These are phyloP conservation scores for Oidium heveae DNA, from an alignment of 2,329 filamentous ascomycete species.

Conservation along the genomic window DNA sequence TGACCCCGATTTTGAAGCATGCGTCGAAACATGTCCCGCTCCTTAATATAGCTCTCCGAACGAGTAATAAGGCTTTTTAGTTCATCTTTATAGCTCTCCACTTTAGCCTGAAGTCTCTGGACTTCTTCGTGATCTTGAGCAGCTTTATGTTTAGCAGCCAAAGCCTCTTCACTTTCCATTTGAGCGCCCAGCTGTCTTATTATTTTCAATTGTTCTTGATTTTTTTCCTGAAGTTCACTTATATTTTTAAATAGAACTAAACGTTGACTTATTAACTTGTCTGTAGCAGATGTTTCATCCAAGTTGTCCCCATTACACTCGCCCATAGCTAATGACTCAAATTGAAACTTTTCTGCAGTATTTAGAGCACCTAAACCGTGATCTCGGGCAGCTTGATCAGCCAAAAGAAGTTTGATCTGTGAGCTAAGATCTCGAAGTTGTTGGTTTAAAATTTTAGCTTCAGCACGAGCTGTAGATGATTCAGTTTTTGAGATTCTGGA, in stretches of 20 bases:
- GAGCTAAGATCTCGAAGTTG: constrained; percentile 74
- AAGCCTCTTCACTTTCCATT: constrained; percentile 76
- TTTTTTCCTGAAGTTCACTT: constrained; percentile 64
- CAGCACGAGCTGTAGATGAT: constrained; percentile 34
- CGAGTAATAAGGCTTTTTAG: constrained; percentile 58
- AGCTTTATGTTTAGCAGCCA: constrained; percentile 35
- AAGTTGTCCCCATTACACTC: constrained; percentile 46
- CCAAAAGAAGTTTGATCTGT: constrained; percentile 72
- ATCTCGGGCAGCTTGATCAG: constrained; percentile 63
- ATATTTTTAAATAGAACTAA: constrained; percentile 78
- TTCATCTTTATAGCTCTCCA: constrained; percentile 63
- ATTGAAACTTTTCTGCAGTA: constrained; percentile 44
- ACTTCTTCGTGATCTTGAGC: constrained; percentile 45
- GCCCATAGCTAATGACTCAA: constrained; percentile 54
- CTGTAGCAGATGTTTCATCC: constrained; percentile 58
- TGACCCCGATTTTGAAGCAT: constrained; percentile 60
- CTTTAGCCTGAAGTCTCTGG: constrained; percentile 43
- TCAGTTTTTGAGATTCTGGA: constrained; percentile 57
- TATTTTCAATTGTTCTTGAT: constrained; percentile 58
- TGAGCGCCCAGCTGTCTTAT: constrained; percentile 65
- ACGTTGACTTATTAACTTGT: constrained; percentile 69
- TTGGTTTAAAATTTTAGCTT: constrained; percentile 57
- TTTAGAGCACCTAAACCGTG: constrained; percentile 50
- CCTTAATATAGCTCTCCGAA: constrained; percentile 79
- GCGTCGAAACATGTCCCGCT: constrained; percentile 91